Evolutionary conservation across 148 eudicot species (phyloP).

Genomic region (Rhododendron mucronatum): DNA sequence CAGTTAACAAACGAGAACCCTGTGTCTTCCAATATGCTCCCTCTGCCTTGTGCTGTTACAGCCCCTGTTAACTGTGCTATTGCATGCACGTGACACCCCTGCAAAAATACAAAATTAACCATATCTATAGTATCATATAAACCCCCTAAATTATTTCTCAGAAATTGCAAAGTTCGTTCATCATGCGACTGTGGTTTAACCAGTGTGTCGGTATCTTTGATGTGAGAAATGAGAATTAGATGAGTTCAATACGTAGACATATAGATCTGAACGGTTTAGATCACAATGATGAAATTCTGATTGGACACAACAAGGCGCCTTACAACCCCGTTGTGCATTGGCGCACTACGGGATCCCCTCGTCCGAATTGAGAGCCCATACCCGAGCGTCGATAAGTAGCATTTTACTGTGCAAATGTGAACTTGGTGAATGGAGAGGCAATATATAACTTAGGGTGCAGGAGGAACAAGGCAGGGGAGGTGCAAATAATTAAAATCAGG

Average conservation of each 20-base stretch:
- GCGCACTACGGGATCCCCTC: not conserved
- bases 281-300: not conserved
- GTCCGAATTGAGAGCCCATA: too few relatives aligned
- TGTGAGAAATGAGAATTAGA: not conserved
- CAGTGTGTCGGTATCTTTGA: too few relatives aligned
- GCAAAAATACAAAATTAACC: not conserved
- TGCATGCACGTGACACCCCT: slow-evolving; percentile 84
- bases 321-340: not conserved
- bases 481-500: too few relatives aligned
- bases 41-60: slow-evolving; percentile 83
- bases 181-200: not conserved
- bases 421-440: not conserved
- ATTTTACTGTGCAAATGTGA: not conserved
- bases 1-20: slow-evolving; percentile 85
- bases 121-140: not conserved
- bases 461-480: not conserved
- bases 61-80: slow-evolving; percentile 65
- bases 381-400: not conserved
- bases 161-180: not conserved
- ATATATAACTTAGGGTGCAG: not conserved
- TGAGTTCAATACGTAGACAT: not conserved
- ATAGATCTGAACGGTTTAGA: too few relatives aligned
- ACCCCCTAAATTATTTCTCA: not conserved
- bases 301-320: not conserved
- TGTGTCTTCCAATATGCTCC: slow-evolving; percentile 68